A percentile compares a stretch with the other conserved stretches of the same genome.
phyloP scores from a whole-genome alignment of 1,284 basidiomycete species.

The Naganishia cerealis region DNA sequence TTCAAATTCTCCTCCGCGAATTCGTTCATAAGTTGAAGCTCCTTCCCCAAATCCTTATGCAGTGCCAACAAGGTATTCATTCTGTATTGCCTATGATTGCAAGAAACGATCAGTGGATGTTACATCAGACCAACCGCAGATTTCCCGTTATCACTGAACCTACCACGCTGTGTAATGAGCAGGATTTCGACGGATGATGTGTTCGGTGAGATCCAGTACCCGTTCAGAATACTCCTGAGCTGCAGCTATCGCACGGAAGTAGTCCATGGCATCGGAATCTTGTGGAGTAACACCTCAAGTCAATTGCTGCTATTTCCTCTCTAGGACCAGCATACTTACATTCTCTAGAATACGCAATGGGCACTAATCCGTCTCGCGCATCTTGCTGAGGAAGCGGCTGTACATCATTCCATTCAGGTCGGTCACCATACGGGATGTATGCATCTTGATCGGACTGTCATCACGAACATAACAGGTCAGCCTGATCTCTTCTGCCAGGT shows the following conservation, averaged over 20 bases:
- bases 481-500: neutral
- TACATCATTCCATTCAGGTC: slow-evolving; percentile 75
- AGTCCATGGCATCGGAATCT: slow-evolving; percentile 90
- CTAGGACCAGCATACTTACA: slow-evolving; percentile 62
- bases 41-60: slow-evolving; percentile 66
- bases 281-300: neutral
- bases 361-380: slow-evolving; percentile 69
- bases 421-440: slow-evolving; percentile 62
- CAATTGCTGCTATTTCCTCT: neutral
- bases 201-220: slow-evolving; percentile 79
- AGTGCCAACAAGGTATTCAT: slow-evolving; percentile 75
- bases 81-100: slow-evolving; percentile 75
- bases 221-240: slow-evolving; percentile 72
- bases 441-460: slow-evolving; percentile 26
- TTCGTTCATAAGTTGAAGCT: slow-evolving; percentile 79
- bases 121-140: neutral
- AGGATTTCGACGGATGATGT: slow-evolving; percentile 80
- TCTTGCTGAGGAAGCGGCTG: slow-evolving; percentile 79
- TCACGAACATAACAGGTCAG: neutral
- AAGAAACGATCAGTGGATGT: neutral
- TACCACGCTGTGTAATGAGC: slow-evolving; percentile 94
- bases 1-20: slow-evolving; percentile 79
- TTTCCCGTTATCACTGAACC: slow-evolving; percentile 26
- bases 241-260: slow-evolving; percentile 80
- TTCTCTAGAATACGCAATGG: slow-evolving; percentile 81